phyloP scores from a whole-genome alignment of 2,329 filamentous ascomycete species.

The Zalaria obscura region DNA sequence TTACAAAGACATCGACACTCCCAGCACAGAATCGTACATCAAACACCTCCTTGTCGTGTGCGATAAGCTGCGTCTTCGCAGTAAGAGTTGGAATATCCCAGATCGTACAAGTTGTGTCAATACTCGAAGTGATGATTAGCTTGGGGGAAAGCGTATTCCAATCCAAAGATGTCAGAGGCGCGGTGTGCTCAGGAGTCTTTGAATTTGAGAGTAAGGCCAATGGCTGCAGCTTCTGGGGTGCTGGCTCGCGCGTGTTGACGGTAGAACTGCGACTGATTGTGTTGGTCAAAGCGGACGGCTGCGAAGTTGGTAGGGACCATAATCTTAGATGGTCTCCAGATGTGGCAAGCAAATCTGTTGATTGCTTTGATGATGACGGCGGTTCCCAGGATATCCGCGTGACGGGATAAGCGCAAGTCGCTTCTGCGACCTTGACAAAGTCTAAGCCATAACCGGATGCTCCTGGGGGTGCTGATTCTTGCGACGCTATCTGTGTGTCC shows the following conservation, averaged over 20 bases:
- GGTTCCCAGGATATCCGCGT: constrained; percentile 94
- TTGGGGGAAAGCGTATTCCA: constrained; percentile 98
- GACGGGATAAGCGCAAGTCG: constrained; percentile 94
- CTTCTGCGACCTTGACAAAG: constrained; percentile 87
- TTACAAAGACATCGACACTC: constrained; percentile 97
- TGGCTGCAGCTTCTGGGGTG: constrained; percentile 72
- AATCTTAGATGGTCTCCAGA: constrained; percentile 87
- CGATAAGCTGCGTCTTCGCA: constrained; percentile 94
- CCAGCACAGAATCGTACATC: constrained; percentile 97
- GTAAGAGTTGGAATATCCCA: constrained; percentile 98
- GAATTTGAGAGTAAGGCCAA: constrained; percentile 90
- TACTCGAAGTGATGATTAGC: constrained; percentile 95
- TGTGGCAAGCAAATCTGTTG: constrained; percentile 85
- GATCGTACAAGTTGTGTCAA: constrained; percentile 97
- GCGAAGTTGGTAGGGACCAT: constrained; percentile 64
- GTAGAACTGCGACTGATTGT: constrained; percentile 55
- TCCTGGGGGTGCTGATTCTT: constrained; percentile 54
- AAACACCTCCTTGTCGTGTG: constrained; percentile 97
- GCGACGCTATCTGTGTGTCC: constrained; percentile 65
- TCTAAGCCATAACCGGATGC: constrained; percentile 65
- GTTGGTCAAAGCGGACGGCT: constrained; percentile 43
- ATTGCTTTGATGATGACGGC: constrained; percentile 85
- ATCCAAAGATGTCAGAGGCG: constrained; percentile 86
- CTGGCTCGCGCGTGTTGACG: constrained; percentile 43
- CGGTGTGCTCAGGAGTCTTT: constrained; percentile 95